Evolutionary conservation across 495 filamentous ascomycete genomes (phyloP).

Genomic region (Alectoria sarmentosa): DNA sequence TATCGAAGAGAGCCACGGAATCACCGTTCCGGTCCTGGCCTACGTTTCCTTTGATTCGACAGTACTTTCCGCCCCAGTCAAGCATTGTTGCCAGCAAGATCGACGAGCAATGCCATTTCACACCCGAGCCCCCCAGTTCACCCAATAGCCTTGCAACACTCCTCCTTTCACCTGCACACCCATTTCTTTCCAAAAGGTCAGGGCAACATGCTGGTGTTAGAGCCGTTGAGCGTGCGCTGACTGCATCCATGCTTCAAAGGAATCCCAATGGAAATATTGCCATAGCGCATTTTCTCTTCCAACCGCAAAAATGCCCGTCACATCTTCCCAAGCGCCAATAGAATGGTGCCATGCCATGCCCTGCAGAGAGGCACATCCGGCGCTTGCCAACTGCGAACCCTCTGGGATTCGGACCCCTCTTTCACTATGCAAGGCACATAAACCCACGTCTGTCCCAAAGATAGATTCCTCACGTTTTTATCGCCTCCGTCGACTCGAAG

Average conservation of each 20-base stretch:
- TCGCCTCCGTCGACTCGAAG: neutral
- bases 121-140: neutral
- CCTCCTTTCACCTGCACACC: neutral
- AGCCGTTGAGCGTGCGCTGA: conserved; percentile 1
- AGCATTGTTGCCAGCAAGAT: neutral
- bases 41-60: conserved; percentile 17
- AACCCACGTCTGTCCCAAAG: conserved; percentile 15
- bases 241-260: no score
- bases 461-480: conserved; percentile 1
- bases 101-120: neutral
- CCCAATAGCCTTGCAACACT: neutral
- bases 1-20: conserved; percentile 6
- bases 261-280: neutral
- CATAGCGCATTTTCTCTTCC: neutral
- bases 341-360: neutral
- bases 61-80: neutral
- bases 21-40: neutral
- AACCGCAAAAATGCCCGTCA: conserved; percentile 12
- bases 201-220: neutral
- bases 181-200: neutral
- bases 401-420: conserved; percentile 6
- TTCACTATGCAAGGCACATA: conserved; percentile 18
- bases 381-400: conserved; percentile 5
- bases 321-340: conserved; percentile 22
- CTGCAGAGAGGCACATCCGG: conserved; percentile 8